Base-by-base conservation (phyloP, 78 protist genomes). In the Paratrimastix pyriformis region DNA sequence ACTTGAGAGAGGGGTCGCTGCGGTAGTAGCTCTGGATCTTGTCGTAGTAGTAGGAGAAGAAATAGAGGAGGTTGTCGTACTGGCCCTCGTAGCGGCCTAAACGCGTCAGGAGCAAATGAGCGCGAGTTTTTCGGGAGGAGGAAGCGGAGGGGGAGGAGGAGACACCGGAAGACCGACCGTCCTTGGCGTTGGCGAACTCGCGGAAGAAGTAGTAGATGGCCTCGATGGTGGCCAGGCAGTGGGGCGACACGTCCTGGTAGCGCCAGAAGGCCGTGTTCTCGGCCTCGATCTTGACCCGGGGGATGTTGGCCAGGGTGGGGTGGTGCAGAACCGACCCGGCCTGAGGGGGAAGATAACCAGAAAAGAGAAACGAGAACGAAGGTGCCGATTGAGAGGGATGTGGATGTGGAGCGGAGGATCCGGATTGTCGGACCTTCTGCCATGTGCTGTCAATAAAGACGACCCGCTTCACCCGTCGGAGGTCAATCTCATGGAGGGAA, bases 181-280 rank as follows among this genome's bases (percentile, higher is more conserved):
- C 37, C 11, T 11, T 21, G 9, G 42, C 69, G 9, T 26, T 57
- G 13, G 11, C 44, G 38, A 50, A 74, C 15, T 74, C 77, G 26
- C 33, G 26, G 33, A 50, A 74, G 66, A 74, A 74, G 33, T 57
- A 74, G 29, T 74, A 74, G 38, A 74, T 74, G 9, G 77, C 77
- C 33, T 74, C 77, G 38, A 74, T 74, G 21, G 77, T 74, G 18
- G 77, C 59, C 11, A 74, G 65, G 15, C 11, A 74, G 18, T 74
- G 30, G 11, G 24, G 35, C 9, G 58, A 26, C 30, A 52, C 65
- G 26, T 74, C 38, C 33, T 74, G 77, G n/a, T 50, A 42, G 21
- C 77, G 30, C 77, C 77, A 74, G 66, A 74, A 74, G 42, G 18
- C 42, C 18, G 77, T 74, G 26, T 57, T 8, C 11, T 74, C 40